A percentile compares a stretch with the other conserved stretches of the same genome.
Conservation (phyloP, 768 basidiomycete genomes). For the Dacryopinax primogenitus region DNA sequence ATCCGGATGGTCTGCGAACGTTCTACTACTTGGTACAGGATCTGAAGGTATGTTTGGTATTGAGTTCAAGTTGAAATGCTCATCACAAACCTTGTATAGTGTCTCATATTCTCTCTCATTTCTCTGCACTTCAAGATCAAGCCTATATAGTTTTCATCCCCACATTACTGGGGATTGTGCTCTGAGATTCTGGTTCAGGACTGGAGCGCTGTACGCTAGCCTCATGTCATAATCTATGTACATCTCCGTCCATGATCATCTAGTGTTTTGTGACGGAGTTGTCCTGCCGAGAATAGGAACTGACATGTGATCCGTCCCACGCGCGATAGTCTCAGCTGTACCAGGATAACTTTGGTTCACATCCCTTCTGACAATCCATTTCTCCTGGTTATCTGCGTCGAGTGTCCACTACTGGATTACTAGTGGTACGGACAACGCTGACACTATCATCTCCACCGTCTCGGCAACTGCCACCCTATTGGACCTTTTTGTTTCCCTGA, state of each 20-base stretch:
- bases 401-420: no score
- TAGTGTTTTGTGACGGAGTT: slow-evolving; percentile 26
- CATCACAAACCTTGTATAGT: slow-evolving; percentile 37
- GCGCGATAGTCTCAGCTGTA: not conserved
- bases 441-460: no score
- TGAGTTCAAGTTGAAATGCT: not conserved
- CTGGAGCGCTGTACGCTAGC: slow-evolving; percentile 6
- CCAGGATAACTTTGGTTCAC: not conserved
- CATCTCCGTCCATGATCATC: not conserved
- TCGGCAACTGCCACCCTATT: not conserved
- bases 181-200: not conserved
- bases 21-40: slow-evolving; percentile 99
- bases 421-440: no score
- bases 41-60: slow-evolving; percentile 52
- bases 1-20: slow-evolving; percentile 91
- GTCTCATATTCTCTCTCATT: slow-evolving; percentile 94
- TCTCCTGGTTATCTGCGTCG: not conserved
- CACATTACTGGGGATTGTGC: not conserved
- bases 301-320: not conserved
- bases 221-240: slow-evolving; percentile 6
- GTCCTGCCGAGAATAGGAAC: slow-evolving; percentile 14
- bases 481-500: not conserved
- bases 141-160: slow-evolving; percentile 51
- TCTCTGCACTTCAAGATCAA: slow-evolving; percentile 99
- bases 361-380: not conserved